Percentiles rank a stretch among this genome's conserved stretches.
These are phyloP conservation scores for Bocquillonia castaneifolia DNA, from an alignment of 441 rosid species.

Conservation along the genomic window DNA sequence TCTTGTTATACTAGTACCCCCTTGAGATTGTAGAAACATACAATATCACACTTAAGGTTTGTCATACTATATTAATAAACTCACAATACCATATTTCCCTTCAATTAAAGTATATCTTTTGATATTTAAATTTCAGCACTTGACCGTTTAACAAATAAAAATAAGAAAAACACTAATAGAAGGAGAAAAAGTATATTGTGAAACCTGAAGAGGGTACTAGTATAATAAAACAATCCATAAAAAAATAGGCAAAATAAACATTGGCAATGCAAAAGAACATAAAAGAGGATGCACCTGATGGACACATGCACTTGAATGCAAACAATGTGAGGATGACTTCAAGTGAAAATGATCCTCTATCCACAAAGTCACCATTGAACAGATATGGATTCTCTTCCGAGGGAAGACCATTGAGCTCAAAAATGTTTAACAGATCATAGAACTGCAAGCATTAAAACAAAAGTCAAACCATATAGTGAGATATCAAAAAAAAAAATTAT, in stretches of 20 bases:
- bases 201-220: too few species aligned
- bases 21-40: too few species aligned
- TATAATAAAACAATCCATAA: background rate
- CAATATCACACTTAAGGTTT: too few species aligned
- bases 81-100: too few species aligned
- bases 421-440: conserved; percentile 85
- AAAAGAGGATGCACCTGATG: conserved; percentile 54
- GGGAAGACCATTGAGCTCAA: conserved; percentile 94
- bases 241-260: background rate
- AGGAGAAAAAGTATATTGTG: too few species aligned
- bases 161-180: too few species aligned
- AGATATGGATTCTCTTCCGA: conserved; percentile 94
- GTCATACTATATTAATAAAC: too few species aligned
- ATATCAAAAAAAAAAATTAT: conserved; percentile 8
- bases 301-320: conserved; percentile 92
- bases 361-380: conserved; percentile 97
- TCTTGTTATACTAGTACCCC: too few species aligned
- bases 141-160: too few species aligned
- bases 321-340: conserved; percentile 92
- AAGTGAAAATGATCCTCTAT: conserved; percentile 93
- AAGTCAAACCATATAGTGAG: conserved; percentile 5
- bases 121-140: too few species aligned
- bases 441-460: conserved; percentile 58
- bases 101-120: too few species aligned
- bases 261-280: background rate